Evolutionary conservation across 2,329 filamentous ascomycete genomes (phyloP), one percentile per base, ranked within the genome.

Genomic region (Botrytis paeoniae): DNA sequence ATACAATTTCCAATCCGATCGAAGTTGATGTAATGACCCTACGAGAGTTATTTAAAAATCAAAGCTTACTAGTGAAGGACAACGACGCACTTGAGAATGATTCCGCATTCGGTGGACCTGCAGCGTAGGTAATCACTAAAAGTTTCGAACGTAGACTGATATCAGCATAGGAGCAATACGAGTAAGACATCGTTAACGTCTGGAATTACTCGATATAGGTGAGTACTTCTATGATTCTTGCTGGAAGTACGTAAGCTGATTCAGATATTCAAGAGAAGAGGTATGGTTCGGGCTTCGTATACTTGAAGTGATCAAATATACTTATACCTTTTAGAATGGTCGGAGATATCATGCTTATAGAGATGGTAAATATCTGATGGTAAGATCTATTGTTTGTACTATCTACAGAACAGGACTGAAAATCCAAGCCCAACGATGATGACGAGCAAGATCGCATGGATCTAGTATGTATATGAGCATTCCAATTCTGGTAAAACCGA

Each of bases 341-440:
- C 76, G 83, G 32, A 83, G 81, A 0, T 84, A 83, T 48, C 82
- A 84, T 73, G 77, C 81, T 18, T 82, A 72, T 61, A 74, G 73
- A 69, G 75, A 72, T 65, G 72, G 72, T 16, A 77, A 82, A 35
- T 79, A 80, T 61, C 78, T 78, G 74, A 78, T 65, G 69, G 73
- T 73, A 35, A 43, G 57, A 32, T 25, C n/a, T 9, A 62, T 62
- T 6, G 9, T 5, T 25, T 12, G 12, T 16, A 12, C 45, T 29
- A 39, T 29, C 25, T 32, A 37, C n/a, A 9, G 0, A 18, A 20
- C 60, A 22, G 8, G 54, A 39, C 54, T 69, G 54, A 73, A 29
- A 10, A 32, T 10, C 8, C 75, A 75, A 79, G 77, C 75, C 79
- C 14, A 80, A 80, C 54, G 79, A 80, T 37, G 79, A 80, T 12